A percentile compares a stretch with the other conserved stretches of the same genome.
phyloP scores from a whole-genome alignment of 2,329 filamentous ascomycete species.

The Xylariomycetidae sp. region DNA sequence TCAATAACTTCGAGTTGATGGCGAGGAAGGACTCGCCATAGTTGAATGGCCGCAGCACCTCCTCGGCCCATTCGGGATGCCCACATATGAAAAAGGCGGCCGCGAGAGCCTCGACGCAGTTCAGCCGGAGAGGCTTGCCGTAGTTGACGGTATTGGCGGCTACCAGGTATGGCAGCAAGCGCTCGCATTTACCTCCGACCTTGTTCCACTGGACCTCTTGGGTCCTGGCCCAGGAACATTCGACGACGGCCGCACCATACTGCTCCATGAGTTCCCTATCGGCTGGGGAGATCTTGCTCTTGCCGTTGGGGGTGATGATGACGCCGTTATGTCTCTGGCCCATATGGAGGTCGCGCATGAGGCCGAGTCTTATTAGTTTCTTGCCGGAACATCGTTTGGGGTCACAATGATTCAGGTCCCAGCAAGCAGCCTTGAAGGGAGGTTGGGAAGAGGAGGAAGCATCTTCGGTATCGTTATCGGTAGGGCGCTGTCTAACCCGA shows the following conservation, averaged over 20 bases:
- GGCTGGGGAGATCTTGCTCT: conserved; percentile 75
- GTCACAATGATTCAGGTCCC: conserved; percentile 97
- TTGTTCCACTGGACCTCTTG: conserved; percentile 85
- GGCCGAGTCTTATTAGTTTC: conserved; percentile 81
- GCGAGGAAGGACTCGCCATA: conserved; percentile 87
- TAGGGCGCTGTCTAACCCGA: conserved; percentile 48
- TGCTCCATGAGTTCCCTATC: conserved; percentile 79
- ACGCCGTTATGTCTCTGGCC: conserved; percentile 90
- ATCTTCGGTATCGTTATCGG: conserved; percentile 33
- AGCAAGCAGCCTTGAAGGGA: conserved; percentile 87
- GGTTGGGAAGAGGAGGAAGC: conserved; percentile 37
- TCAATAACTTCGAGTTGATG: conserved; percentile 80
- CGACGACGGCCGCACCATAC: conserved; percentile 90
- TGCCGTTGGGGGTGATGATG: conserved; percentile 93
- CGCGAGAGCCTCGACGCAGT: conserved; percentile 92
- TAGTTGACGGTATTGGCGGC: conserved; percentile 98
- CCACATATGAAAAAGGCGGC: conserved; percentile 93
- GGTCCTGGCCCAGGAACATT: conserved; percentile 94
- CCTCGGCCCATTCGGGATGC: conserved; percentile 82
- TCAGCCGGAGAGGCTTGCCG: conserved; percentile 88
- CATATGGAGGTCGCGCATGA: conserved; percentile 89
- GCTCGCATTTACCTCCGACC: conserved; percentile 90
- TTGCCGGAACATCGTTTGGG: conserved; percentile 96
- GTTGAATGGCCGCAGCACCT: conserved; percentile 76
- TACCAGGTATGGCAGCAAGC: conserved; percentile 88